A percentile compares a stretch with the other conserved stretches of the same genome.
Evolutionary conservation across 1,139 yeast genomes (phyloP).

Genomic region (Nakaseomyces glabratus): DNA sequence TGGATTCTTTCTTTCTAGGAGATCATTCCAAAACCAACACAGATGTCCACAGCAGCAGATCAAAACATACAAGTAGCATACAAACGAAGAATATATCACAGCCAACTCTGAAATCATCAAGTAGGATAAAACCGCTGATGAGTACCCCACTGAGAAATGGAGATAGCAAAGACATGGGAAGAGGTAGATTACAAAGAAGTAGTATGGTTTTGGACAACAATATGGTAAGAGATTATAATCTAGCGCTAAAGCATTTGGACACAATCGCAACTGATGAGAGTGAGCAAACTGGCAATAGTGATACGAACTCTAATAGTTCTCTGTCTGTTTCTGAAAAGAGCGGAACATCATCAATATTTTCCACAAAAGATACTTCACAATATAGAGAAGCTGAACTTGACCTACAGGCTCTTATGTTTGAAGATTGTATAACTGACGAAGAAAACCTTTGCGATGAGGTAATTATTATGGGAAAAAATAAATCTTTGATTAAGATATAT

Average conservation of each 20-base stretch:
- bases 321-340: constrained; percentile 12
- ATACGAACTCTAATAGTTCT: constrained; percentile 12
- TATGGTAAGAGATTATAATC: constrained; percentile 23
- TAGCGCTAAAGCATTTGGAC: constrained; percentile 18
- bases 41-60: not conserved
- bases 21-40: constrained; percentile 5
- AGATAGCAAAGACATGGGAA: constrained; percentile 1
- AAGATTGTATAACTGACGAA: no score
- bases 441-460: no score
- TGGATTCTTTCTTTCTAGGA: constrained; percentile 6
- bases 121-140: not conserved
- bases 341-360: constrained; percentile 16
- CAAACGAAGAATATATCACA: not conserved
- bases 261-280: constrained; percentile 3
- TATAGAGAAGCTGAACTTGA: no score
- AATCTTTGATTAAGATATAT: no score
- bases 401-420: no score
- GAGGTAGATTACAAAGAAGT: constrained; percentile 19
- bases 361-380: not conserved
- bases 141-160: constrained; percentile 3
- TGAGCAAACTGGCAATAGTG: constrained; percentile 11
- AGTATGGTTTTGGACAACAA: constrained; percentile 23
- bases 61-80: not conserved
- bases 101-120: not conserved
- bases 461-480: not conserved